These are phyloP conservation scores for Entelexis sorbosivorans DNA, from an alignment of 1,139 yeast genomes.

Conservation along the genomic window DNA sequence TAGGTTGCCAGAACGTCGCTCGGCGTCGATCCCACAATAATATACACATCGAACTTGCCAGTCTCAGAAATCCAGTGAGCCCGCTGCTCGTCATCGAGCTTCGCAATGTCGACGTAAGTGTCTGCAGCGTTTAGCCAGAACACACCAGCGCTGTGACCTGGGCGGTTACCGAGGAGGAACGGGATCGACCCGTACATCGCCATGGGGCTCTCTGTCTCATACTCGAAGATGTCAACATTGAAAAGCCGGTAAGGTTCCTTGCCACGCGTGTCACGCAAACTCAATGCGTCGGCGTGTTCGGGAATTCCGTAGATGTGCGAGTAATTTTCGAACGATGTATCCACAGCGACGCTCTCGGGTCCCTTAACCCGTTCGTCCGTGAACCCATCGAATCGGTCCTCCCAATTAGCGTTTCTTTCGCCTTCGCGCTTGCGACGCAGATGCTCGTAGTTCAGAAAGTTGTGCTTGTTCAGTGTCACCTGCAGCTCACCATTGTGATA, in stretches of 20 bases:
- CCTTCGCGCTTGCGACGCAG: constrained; percentile 36
- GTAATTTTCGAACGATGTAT: constrained; percentile 52
- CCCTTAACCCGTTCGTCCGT: constrained; percentile 63
- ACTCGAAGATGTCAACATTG: constrained; percentile 92
- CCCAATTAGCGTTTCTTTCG: constrained; percentile 28
- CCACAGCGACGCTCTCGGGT: constrained; percentile 81
- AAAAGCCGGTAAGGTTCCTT: constrained; percentile 70
- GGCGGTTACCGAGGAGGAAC: constrained; percentile 58
- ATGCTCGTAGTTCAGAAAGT: constrained; percentile 71
- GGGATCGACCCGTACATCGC: constrained; percentile 97
- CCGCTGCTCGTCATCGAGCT: constrained; percentile 32
- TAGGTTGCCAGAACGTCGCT: constrained; percentile 49
- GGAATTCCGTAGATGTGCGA: constrained; percentile 79
- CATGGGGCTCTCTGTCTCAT: constrained; percentile 65
- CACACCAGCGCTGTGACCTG: constrained; percentile 47
- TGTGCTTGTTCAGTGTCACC: constrained; percentile 54
- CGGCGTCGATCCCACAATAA: constrained; percentile 58
- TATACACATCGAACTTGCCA: constrained; percentile 67
- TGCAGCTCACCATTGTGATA: constrained; percentile 38
- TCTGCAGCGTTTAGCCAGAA: constrained; percentile 94
- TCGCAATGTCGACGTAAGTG: constrained; percentile 67
- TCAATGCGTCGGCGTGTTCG: constrained; percentile 78
- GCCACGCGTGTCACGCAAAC: constrained; percentile 54
- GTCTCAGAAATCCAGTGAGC: constrained; percentile 88
- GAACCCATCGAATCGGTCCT: constrained; percentile 38